A percentile compares a stretch with the other conserved stretches of the same genome.
These are phyloP conservation scores for Ustilago vetiveriae DNA, from an alignment of 1,284 basidiomycete species.

Conservation along the genomic window DNA sequence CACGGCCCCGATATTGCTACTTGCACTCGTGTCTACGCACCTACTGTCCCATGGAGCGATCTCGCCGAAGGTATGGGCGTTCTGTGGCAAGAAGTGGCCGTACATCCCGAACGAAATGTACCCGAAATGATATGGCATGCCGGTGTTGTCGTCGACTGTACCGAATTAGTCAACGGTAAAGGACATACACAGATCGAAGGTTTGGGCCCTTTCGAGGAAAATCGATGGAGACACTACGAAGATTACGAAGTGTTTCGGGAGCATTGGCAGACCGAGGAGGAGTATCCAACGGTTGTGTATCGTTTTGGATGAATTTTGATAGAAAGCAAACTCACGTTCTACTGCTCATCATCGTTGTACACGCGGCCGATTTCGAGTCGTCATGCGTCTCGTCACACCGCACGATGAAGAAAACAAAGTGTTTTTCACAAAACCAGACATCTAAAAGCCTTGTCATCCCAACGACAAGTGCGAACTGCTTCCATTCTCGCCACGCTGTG, in stretches of 20 bases:
- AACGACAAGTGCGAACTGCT: too few relatives aligned
- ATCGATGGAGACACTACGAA: neutral
- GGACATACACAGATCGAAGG: neutral
- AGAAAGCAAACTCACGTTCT: too few relatives aligned
- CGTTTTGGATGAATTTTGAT: neutral
- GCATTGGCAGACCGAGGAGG: neutral
- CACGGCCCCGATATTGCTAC: neutral
- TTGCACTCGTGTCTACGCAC: neutral
- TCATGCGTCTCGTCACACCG: too few relatives aligned
- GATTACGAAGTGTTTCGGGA: neutral
- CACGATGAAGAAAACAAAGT: too few relatives aligned
- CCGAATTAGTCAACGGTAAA: neutral
- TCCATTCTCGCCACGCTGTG: too few relatives aligned
- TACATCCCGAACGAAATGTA: neutral
- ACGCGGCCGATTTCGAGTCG: too few relatives aligned
- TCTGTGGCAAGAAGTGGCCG: neutral
- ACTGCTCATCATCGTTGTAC: too few relatives aligned
- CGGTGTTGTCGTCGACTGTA: neutral
- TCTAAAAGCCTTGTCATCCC: too few relatives aligned
- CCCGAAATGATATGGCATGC: slow-evolving; percentile 5
- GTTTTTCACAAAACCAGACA: too few relatives aligned
- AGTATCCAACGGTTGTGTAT: neutral
- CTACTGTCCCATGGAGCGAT: neutral
- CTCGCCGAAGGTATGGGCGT: neutral
- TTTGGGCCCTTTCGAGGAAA: slow-evolving; percentile 2